Evolutionary conservation across 2,329 filamentous ascomycete species (phyloP).

Genomic region (Paraconiothyrium brasiliense): DNA sequence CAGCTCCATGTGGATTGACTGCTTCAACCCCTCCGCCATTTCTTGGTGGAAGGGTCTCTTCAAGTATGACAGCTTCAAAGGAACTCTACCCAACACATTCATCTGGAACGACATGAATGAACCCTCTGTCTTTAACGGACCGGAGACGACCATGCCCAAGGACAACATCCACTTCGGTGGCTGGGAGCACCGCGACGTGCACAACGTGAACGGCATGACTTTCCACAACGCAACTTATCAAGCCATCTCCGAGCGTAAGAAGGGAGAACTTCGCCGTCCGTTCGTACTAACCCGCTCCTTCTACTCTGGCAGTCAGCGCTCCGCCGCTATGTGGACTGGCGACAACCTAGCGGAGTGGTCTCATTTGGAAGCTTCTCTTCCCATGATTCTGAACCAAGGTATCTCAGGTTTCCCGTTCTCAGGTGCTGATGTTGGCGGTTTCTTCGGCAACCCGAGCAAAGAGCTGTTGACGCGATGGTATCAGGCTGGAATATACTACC

Average conservation of each 20-base stretch:
- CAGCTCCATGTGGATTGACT: constrained; percentile 94
- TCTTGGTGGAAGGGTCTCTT: constrained; percentile 93
- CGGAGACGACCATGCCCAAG: constrained; percentile 98
- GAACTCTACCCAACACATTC: constrained; percentile 84
- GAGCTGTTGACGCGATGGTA: constrained; percentile 95
- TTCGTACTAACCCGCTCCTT: constrained; percentile 95
- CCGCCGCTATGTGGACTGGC: constrained; percentile 98
- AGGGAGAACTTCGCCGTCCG: constrained; percentile 83
- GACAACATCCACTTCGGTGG: constrained; percentile 91
- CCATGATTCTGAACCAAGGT: constrained; percentile 93
- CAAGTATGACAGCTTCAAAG: constrained; percentile 87
- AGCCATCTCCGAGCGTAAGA: constrained; percentile 83
- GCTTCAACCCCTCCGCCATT: constrained; percentile 90
- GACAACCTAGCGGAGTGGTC: constrained; percentile 96
- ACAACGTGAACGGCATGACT: constrained; percentile 95
- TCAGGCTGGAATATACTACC: constrained; percentile 95
- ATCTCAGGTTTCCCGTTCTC: constrained; percentile 94
- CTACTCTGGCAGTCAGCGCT: constrained; percentile 87
- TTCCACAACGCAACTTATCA: constrained; percentile 94
- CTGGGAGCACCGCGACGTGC: constrained; percentile 97
- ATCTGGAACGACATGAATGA: constrained; percentile 99
- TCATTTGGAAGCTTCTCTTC: constrained; percentile 86
- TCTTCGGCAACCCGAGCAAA: constrained; percentile 96
- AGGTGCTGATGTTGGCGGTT: constrained; percentile 94
- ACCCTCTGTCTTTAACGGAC: constrained; percentile 97